Evolutionary conservation across 108 stramenopile genomes (phyloP).

Genomic region (Skeletonema costatum): DNA sequence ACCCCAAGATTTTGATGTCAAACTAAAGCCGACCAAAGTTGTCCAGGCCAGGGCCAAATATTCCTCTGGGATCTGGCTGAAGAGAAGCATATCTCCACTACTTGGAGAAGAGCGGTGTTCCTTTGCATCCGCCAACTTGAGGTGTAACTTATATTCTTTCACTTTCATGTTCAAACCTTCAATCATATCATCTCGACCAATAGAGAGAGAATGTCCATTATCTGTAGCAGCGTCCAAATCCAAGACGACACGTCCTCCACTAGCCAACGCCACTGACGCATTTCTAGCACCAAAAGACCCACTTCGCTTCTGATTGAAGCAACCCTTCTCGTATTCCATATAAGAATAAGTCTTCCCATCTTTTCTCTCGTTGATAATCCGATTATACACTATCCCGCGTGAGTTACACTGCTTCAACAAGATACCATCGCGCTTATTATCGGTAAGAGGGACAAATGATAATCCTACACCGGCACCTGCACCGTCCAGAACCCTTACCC

Average conservation of each 20-base stretch:
- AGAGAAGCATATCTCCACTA: slow-evolving; percentile 47
- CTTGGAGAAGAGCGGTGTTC: not conserved
- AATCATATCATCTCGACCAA: slow-evolving; percentile 72
- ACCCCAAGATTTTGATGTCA: slow-evolving; percentile 69
- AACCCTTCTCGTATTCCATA: slow-evolving; percentile 65
- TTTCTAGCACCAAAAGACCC: slow-evolving; percentile 27
- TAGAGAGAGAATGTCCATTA: slow-evolving; percentile 49
- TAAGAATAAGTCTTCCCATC: slow-evolving; percentile 33
- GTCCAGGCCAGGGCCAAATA: slow-evolving; percentile 65
- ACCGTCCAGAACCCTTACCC: slow-evolving; percentile 26
- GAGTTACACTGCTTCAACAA: slow-evolving; percentile 31
- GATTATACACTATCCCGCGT: slow-evolving; percentile 59
- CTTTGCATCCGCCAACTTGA: slow-evolving; percentile 19
- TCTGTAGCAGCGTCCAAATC: slow-evolving; percentile 67
- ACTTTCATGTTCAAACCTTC: slow-evolving; percentile 58
- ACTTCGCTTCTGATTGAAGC: slow-evolving; percentile 52
- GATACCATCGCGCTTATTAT: slow-evolving; percentile 21
- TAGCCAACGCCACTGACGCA: slow-evolving; percentile 46
- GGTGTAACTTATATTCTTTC: slow-evolving; percentile 65
- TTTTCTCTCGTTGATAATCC: slow-evolving; percentile 2
- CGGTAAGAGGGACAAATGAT: slow-evolving; percentile 51
- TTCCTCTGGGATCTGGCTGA: slow-evolving; percentile 58
- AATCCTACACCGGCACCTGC: slow-evolving; percentile 27
- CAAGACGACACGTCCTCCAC: slow-evolving; percentile 65
- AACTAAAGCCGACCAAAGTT: slow-evolving; percentile 62